phyloP scores from a whole-genome alignment of 441 rosid genomes.

The Sinapis alba region DNA sequence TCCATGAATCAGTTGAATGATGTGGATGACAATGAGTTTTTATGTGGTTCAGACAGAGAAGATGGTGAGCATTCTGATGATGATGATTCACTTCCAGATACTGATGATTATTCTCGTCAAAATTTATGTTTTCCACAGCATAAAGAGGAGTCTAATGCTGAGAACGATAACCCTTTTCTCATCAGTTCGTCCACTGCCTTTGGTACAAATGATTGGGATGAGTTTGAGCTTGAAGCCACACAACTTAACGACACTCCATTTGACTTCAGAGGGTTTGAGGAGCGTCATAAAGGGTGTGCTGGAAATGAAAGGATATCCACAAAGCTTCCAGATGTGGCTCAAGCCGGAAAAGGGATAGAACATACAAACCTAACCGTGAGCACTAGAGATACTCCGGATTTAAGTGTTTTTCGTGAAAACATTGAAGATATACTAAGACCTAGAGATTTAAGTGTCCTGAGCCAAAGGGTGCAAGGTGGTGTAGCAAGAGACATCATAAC shows the following conservation, averaged over 20 bases:
- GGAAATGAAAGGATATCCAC: constrained; percentile 36
- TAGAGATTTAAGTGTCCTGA: constrained; percentile 32
- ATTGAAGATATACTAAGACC: constrained; percentile 29
- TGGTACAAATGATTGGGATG: constrained; percentile 91
- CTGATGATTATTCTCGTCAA: constrained; percentile 52
- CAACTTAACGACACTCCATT: constrained; percentile 45
- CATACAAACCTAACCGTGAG: constrained; percentile 27
- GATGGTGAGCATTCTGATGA: constrained; percentile 63
- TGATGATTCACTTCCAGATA: constrained; percentile 65
- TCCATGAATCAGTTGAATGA: constrained; percentile 24
- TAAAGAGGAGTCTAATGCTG: constrained; percentile 32
- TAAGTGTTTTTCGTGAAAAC: constrained; percentile 35
- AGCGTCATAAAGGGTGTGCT: constrained; percentile 34
- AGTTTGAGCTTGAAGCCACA: constrained; percentile 71
- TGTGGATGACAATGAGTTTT: constrained; percentile 25
- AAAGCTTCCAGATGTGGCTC: constrained; percentile 34
- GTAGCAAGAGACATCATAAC: constrained; percentile 44
- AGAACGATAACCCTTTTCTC: constrained; percentile 62
- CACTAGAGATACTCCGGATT: constrained; percentile 35
- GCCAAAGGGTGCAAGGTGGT: constrained; percentile 41
- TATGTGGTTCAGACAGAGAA: constrained; percentile 29
- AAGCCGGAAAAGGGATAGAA: constrained; percentile 37
- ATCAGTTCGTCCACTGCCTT: constrained; percentile 78
- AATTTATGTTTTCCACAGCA: constrained; percentile 32
- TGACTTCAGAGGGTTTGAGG: constrained; percentile 39